These are phyloP conservation scores for Ogataea hybrid DNA, from an alignment of 1,139 yeast genomes.

Conservation along the genomic window DNA sequence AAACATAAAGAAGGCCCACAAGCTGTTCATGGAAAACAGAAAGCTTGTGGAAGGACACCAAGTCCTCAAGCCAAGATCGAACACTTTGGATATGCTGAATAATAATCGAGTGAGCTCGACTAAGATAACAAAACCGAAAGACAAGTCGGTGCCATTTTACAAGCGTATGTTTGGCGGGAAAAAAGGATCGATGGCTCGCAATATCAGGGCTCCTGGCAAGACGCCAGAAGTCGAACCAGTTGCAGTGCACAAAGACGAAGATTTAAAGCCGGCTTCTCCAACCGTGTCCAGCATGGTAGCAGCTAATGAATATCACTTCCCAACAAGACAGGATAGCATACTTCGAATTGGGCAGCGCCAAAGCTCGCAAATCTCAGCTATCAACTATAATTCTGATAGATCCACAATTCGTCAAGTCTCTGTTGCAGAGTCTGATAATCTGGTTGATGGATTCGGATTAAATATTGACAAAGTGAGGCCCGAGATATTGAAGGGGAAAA, in stretches of 20 bases:
- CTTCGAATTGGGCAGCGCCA: not conserved
- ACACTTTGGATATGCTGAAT: constrained; percentile 17
- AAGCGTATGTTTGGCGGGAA: constrained; percentile 3
- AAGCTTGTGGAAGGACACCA: not conserved
- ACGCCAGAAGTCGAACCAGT: not conserved
- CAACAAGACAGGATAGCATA: not conserved
- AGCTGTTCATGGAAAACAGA: constrained; percentile 3
- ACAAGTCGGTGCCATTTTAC: not conserved
- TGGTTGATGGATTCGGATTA: constrained; percentile 4
- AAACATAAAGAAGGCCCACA: constrained; percentile 8
- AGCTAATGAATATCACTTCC: constrained; percentile 3
- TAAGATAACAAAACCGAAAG: constrained; percentile 14
- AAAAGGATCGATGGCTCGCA: not conserved
- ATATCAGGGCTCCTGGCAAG: not conserved
- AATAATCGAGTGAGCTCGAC: constrained; percentile 21
- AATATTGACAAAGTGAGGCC: constrained; percentile 6
- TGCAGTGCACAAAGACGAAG: not conserved
- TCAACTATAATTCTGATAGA: not conserved
- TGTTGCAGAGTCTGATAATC: constrained; percentile 3
- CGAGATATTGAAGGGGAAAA: not conserved
- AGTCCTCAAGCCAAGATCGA: constrained; percentile 14
- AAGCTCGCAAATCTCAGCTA: not conserved
- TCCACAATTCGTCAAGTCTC: constrained; percentile 7
- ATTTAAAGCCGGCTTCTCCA: not conserved
- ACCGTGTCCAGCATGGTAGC: not conserved